Evolutionary conservation across 108 stramenopile species (phyloP), one percentile per base, ranked within the genome.

Genomic region (Cyclostephanos tholiformis): DNA sequence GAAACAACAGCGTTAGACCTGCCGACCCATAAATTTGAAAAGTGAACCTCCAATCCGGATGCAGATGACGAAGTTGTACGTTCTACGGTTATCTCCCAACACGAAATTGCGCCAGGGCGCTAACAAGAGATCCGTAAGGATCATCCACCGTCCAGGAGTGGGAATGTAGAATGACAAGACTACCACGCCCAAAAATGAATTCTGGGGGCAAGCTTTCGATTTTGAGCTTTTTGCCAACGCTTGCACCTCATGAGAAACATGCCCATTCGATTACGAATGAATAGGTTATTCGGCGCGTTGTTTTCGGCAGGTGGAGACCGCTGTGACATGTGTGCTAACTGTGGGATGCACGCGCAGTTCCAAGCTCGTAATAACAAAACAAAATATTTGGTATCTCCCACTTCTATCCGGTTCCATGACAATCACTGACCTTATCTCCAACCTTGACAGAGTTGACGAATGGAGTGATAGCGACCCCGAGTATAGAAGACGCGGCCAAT

Each of bases 341-440:
- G 53, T 55, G 53, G 44, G 53, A 20, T 55, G 53, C 53, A 55
- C 53, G 53, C 53, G 53, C 53, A 55, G 53, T 55, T 55, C 53
- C 53, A 55, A 55, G 53, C 53, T 55, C 53, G 23, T 55, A 39
- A 55, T 58, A 30, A 56, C 32, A 32, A 32, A 32, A 32, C 32
- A 4, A 16, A 22, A 46, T 14, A 46, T 46, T 4, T 16, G 16
- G n/a, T n/a, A 12, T 14, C 44, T 14, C 44, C 44, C 44, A 46
- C 44, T 17, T 46, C 44, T 46, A 46, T 17, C 14, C 44, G 44
- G 3, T 32, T 32, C 6, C 11, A 26, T 32, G 9, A 22, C 11
- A 25, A 26, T n/a, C 39, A 23, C 73, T 74, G 19, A 74, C 73
- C 73, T 74, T 74, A 43, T 74, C 73, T 27, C 73, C 73, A 32